Evolutionary conservation across 768 basidiomycete genomes (phyloP), one percentile per base, ranked within the genome.

Genomic region (Arthromyces matolae): DNA sequence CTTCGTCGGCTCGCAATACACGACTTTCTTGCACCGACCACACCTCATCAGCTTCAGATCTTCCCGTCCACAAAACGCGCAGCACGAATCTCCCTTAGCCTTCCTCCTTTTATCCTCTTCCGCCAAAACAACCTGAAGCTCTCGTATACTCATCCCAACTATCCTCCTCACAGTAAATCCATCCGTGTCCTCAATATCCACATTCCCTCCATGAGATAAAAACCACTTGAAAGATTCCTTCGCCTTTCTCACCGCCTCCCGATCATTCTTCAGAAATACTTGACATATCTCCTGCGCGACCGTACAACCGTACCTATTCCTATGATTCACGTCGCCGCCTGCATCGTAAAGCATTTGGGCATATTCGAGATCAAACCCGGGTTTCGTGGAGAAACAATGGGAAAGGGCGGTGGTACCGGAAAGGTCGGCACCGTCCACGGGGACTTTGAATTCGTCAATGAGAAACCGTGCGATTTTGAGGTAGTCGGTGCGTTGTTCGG

Each of bases 301-400:
- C 1, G 62, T 71, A 27, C 55, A 64, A 2, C 75, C 71, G 49
- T 71, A 72, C 22, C 72, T 60, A 50, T 73, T 72, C 14, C 69
- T 58, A 19, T 57, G 44, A 48, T 70, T 76, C 32, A 76, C 64
- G 41, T 73, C 69, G 14, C 61, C 73, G 2, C 71, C 73, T 0
- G 69, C 73, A 45, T 70, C 66, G 50, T 64, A 66, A 8, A 77
- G 52, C 19, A 76, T 59, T 49, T 73, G 63, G 2, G 71, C 72
- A 48, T 68, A 70, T 47, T 72, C 71, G 14, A 67, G 56, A 47
- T 74, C 74, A 41, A 70, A 60, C 4, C 60, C 51, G 1, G 73
- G 71, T 50, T 73, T 70, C 10, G 70, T 73, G 4, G 70, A 70
- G 37, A 75, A 65, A 6, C 64, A 58, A 54, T 73, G 71, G 8